phyloP scores from a whole-genome alignment of 768 basidiomycete species.

The Crassisporium funariophilum region DNA sequence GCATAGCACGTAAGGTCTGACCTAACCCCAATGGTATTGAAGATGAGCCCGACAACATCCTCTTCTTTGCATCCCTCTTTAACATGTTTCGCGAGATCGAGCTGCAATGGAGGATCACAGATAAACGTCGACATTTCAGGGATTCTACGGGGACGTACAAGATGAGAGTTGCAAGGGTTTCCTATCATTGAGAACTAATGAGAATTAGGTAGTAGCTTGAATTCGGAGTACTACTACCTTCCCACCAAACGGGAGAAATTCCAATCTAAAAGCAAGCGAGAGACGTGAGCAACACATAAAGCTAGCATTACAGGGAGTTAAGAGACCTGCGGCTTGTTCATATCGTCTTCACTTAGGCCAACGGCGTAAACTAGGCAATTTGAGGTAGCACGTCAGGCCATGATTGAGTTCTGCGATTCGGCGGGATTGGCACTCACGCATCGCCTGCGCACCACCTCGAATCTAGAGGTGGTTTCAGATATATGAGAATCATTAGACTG shows the following conservation, averaged over 20 bases:
- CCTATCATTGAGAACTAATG: too few relatives aligned
- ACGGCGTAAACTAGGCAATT: conserved; percentile 67
- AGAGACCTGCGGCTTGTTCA: conserved; percentile 86
- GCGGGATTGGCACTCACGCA: conserved; percentile 72
- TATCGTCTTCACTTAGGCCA: conserved; percentile 76
- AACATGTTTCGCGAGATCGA: conserved; percentile 76
- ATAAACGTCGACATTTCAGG: too few relatives aligned
- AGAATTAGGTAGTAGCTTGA: too few relatives aligned
- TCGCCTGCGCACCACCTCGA: conserved; percentile 81
- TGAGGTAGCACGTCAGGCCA: background rate
- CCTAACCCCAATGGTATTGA: conserved; percentile 88
- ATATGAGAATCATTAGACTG: background rate
- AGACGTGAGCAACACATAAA: background rate
- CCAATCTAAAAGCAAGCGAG: conserved; percentile 59
- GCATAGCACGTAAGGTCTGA: conserved; percentile 23
- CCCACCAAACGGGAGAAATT: conserved; percentile 91
- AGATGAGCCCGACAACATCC: conserved; percentile 78
- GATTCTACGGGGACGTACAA: too few relatives aligned
- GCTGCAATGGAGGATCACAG: too few relatives aligned
- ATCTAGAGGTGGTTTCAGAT: conserved; percentile 23
- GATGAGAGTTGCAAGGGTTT: conserved; percentile 85
- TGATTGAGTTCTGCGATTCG: background rate
- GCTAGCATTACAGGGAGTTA: background rate
- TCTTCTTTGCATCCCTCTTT: conserved; percentile 84
- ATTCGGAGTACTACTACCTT: too few relatives aligned